Percentiles rank a stretch among this genome's conserved stretches.
Conservation (phyloP, 257 asterid species). For the Capsicum baccatum region DNA sequence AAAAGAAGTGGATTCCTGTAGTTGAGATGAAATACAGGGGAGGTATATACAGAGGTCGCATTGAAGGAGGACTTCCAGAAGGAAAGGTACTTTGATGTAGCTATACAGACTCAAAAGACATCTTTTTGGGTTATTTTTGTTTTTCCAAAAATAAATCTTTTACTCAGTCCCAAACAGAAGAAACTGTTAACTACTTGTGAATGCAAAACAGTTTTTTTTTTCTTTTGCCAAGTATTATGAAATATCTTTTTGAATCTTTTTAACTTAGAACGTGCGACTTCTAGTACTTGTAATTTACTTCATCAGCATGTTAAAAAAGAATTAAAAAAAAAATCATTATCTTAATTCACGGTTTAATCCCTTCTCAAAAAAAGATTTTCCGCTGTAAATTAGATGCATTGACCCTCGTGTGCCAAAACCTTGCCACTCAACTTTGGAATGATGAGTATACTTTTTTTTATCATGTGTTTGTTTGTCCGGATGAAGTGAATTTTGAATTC, state of each 20-base stretch:
- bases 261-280: background rate
- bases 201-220: background rate
- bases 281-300: background rate
- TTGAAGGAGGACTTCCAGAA: slow-evolving; percentile 99
- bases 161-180: background rate
- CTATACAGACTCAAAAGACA: slow-evolving; percentile 26
- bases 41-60: slow-evolving; percentile 83
- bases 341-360: too few species aligned
- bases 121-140: slow-evolving; percentile 22
- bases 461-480: background rate
- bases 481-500: slow-evolving; percentile 21
- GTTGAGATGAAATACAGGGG: slow-evolving; percentile 89
- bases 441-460: background rate
- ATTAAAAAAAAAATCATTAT: too few species aligned
- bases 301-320: too few species aligned
- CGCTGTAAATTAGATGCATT: background rate
- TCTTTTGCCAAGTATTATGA: background rate
- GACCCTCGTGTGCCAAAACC: background rate
- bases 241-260: slow-evolving; percentile 22
- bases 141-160: background rate
- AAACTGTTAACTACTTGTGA: background rate
- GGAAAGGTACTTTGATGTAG: slow-evolving; percentile 74
- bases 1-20: slow-evolving; percentile 85
- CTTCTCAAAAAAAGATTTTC: too few species aligned
- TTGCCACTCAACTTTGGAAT: background rate